phyloP scores from a whole-genome alignment of 768 basidiomycete genomes.

The Leccinellum rugosiceps region DNA sequence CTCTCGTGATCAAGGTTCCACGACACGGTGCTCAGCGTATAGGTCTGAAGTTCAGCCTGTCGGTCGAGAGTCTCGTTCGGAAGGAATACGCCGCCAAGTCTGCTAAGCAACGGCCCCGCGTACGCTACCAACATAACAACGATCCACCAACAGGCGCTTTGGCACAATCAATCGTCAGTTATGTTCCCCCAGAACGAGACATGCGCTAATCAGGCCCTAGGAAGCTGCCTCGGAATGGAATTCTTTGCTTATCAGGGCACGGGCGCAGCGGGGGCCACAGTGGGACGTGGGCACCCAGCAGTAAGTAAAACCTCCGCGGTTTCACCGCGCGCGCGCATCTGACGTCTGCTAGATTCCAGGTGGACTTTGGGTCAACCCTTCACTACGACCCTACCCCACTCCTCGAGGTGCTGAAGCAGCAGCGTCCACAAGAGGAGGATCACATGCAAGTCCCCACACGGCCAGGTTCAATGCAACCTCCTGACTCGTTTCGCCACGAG shows the following conservation, averaged over 20 bases:
- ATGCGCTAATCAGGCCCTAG: constrained; percentile 24
- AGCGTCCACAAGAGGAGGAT: constrained; percentile 30
- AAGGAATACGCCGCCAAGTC: constrained; percentile 50
- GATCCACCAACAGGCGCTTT: constrained; percentile 45
- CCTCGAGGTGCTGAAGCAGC: constrained; percentile 45
- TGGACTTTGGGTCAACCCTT: constrained; percentile 67
- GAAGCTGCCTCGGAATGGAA: constrained; percentile 89
- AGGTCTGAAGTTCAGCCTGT: constrained; percentile 56
- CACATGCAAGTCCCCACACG: constrained; percentile 18
- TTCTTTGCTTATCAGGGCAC: constrained; percentile 70
- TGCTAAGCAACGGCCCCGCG: constrained; percentile 30
- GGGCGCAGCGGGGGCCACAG: constrained; percentile 80
- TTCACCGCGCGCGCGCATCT: not conserved
- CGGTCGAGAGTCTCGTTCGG: constrained; percentile 56
- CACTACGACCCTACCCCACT: constrained; percentile 71
- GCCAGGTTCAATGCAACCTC: constrained; percentile 30
- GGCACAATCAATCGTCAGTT: constrained; percentile 63
- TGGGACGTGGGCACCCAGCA: constrained; percentile 88
- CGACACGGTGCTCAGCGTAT: constrained; percentile 73
- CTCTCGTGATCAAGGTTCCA: constrained; percentile 64
- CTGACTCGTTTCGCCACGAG: constrained; percentile 33
- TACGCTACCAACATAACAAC: constrained; percentile 53
- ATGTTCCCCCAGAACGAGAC: not conserved
- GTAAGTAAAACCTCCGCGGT: constrained; percentile 41
- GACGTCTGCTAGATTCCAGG: constrained; percentile 54